Percentiles rank a stretch among this genome's conserved stretches.
Evolutionary conservation across 495 filamentous ascomycete species (phyloP).

Genomic region (Daldinia grandis): DNA sequence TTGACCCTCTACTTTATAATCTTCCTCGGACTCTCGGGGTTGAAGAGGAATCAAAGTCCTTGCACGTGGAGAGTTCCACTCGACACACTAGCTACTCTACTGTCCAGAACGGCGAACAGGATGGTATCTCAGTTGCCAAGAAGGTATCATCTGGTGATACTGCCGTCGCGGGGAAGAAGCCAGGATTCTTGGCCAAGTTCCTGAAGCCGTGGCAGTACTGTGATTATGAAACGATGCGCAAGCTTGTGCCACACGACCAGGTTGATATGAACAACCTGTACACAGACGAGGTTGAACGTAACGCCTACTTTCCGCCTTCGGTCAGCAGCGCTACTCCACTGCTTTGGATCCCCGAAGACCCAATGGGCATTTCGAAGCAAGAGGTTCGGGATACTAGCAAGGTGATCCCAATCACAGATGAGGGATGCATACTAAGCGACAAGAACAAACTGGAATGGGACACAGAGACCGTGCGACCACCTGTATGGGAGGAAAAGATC

Average conservation of each 20-base stretch:
- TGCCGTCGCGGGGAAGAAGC: constrained; percentile 46
- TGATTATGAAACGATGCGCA: constrained; percentile 75
- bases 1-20: constrained; percentile 82
- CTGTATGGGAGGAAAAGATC: constrained; percentile 79
- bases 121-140: constrained; percentile 43
- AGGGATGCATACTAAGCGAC: constrained; percentile 81
- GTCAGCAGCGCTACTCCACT: constrained; percentile 70
- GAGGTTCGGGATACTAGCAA: constrained; percentile 76
- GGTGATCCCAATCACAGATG: constrained; percentile 83
- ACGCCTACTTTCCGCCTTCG: constrained; percentile 82
- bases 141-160: constrained; percentile 40
- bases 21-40: constrained; percentile 70
- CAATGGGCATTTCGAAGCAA: constrained; percentile 76
- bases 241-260: constrained; percentile 68
- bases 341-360: constrained; percentile 86
- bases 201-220: constrained; percentile 80
- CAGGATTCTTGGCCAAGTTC: constrained; percentile 69
- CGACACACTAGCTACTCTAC: constrained; percentile 36
- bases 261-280: constrained; percentile 59
- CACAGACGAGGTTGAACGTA: constrained; percentile 63
- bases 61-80: constrained; percentile 40
- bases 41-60: constrained; percentile 68
- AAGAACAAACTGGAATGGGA: constrained; percentile 84
- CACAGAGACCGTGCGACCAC: constrained; percentile 72
- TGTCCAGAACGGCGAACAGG: constrained; percentile 44